Evolutionary conservation across 2,329 filamentous ascomycete genomes (phyloP).

Genomic region (Neonectria neomacrospora): DNA sequence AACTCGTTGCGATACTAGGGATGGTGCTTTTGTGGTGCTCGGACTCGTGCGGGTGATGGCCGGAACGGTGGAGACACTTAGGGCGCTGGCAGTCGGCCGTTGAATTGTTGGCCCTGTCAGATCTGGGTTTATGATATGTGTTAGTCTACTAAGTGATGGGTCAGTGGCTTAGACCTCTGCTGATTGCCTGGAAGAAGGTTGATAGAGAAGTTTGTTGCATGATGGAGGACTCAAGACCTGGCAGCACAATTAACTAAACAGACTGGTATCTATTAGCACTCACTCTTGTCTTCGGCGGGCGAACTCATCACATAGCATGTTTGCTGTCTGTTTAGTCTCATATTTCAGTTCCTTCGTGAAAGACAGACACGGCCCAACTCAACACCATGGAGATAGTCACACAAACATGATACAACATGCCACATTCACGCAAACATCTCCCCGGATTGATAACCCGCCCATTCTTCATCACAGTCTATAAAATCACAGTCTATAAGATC

Average conservation of each 20-base stretch:
- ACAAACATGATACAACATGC: neutral
- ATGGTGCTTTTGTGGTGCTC: neutral
- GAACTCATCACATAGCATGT: neutral
- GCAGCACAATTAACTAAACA: neutral
- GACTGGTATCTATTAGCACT: too few relatives aligned
- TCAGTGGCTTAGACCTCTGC: neutral
- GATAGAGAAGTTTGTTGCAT: neutral
- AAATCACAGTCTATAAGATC: neutral
- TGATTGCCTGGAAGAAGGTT: neutral
- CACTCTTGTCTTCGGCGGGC: neutral
- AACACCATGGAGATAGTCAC: neutral
- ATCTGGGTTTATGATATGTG: too few relatives aligned
- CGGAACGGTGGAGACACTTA: neutral
- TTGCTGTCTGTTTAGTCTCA: neutral
- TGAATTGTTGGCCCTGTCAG: neutral
- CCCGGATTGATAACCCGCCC: neutral
- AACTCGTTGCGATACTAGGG: neutral
- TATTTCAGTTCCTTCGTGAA: neutral
- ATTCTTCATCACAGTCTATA: neutral
- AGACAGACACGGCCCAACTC: neutral
- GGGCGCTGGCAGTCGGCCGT: neutral
- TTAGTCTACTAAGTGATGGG: neutral
- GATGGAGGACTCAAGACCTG: neutral
- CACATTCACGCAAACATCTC: neutral
- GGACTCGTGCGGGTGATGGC: neutral